These are phyloP conservation scores for Buxus sempervirens DNA, from an alignment of 164 flowering plant genomes.

Conservation along the genomic window DNA sequence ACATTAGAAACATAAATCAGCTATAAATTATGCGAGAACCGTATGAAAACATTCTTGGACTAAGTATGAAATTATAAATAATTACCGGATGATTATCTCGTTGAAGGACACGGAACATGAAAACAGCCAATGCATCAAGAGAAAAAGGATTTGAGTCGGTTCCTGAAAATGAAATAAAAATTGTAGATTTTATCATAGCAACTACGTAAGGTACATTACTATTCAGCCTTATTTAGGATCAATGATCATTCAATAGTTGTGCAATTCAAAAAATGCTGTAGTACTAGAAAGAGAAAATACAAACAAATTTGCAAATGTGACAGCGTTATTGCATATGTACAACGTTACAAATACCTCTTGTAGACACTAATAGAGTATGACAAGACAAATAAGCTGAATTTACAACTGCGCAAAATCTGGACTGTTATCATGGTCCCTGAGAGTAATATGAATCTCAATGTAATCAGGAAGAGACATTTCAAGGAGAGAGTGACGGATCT, in stretches of 20 bases:
- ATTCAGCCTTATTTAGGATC: background rate
- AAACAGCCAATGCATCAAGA: constrained; percentile 88
- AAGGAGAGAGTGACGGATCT: too few species aligned
- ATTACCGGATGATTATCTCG: constrained; percentile 93
- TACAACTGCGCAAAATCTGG: too few species aligned
- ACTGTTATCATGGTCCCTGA: too few species aligned
- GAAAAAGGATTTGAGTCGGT: constrained; percentile 91
- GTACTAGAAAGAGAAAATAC: background rate
- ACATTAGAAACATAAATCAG: background rate
- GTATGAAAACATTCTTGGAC: too few species aligned
- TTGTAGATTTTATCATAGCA: background rate
- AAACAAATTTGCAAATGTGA: background rate
- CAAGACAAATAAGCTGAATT: too few species aligned
- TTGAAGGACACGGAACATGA: constrained; percentile 86
- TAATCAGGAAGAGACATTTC: too few species aligned
- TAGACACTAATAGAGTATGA: too few species aligned
- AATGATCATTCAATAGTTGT: background rate
- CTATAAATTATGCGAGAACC: background rate
- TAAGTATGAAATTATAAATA: background rate
- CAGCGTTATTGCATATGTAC: background rate
- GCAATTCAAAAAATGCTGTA: background rate
- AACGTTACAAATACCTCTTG: too few species aligned
- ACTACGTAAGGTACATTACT: background rate
- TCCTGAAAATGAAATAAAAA: constrained; percentile 42
- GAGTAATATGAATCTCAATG: too few species aligned